Evolutionary conservation across 148 eudicot species (phyloP), one percentile per base, ranked within the genome.

Genomic region (Pharnaceum exiguum): DNA sequence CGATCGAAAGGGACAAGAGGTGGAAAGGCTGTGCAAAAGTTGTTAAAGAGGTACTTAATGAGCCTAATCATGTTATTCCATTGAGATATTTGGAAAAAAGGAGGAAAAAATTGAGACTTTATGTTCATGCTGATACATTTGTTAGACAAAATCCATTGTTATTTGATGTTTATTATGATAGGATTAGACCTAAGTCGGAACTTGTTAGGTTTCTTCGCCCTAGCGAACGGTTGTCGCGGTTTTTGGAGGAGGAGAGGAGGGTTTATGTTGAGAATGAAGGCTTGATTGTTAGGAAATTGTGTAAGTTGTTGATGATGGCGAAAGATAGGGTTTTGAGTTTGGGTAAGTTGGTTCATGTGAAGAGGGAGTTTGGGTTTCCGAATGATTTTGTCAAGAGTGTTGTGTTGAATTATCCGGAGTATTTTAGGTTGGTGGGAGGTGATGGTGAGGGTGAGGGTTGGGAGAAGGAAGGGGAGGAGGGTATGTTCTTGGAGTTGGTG

Each of bases 311-410:
- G 75, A 69, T 86, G 95, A 83, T 89, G 90, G 55, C 95, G 30
- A 83, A 69, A 55, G 49, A 86, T 69, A 75, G 60, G 74, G 90
- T 83, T 36, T 53, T 86, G 49, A 83, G 77, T 59, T 75, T 61
- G 0, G 90, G 71, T 28, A 89, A 89, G 59, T 64, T 89, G 65
- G 68, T 60, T 3, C 82, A 86, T 75, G 88, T 89, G 55, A 89
- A 81, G 77, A 69, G 95, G 36, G 90, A 79, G 19, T 86, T 86
- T 29, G 95, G 97, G 49, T 89, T 89, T 55, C 88, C 97, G 0
- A 72, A 72, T 70, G 88, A 86, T 74, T 79, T 86, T 66, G 26
- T 86, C 68, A 73, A 32, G 49, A 77, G 51, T 33, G 52, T 89
- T 47, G 81, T 83, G 32, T 75, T 82, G 0, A 79, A 67, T 43